Percentiles rank a stretch among this genome's conserved stretches.
Conservation (phyloP, 2,329 filamentous ascomycete species). For the Pseudocercospora fuligena region DNA sequence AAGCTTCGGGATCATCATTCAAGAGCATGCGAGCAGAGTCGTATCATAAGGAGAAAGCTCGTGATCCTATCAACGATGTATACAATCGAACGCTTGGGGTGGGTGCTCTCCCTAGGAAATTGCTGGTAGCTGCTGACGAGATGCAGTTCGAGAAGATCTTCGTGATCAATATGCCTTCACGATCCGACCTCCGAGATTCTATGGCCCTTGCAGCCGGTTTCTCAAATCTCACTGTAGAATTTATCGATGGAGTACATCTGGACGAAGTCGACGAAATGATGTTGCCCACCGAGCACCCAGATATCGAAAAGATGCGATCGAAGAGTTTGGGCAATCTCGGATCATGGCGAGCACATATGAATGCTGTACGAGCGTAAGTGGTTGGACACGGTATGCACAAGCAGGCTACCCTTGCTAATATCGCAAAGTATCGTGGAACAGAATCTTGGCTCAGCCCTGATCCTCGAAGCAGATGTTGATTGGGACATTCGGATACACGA, state of each 20-base stretch:
- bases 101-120: not conserved
- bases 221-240: slow-evolving; percentile 52
- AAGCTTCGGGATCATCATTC: not conserved
- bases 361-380: slow-evolving; percentile 31
- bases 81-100: slow-evolving; percentile 26
- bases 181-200: slow-evolving; percentile 58
- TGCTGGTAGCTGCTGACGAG: slow-evolving; percentile 10
- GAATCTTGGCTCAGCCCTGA: slow-evolving; percentile 47
- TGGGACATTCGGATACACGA: slow-evolving; percentile 51
- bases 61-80: slow-evolving; percentile 18
- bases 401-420: slow-evolving; percentile 35
- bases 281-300: slow-evolving; percentile 38
- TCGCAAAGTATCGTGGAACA: slow-evolving; percentile 40
- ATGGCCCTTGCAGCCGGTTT: slow-evolving; percentile 55
- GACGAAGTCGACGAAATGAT: slow-evolving; percentile 47
- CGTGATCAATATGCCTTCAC: slow-evolving; percentile 57
- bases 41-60: not conserved
- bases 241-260: slow-evolving; percentile 47
- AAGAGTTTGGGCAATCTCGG: slow-evolving; percentile 24
- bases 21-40: not conserved
- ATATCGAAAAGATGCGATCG: slow-evolving; percentile 34
- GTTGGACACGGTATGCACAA: not conserved
- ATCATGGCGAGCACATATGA: slow-evolving; percentile 36
- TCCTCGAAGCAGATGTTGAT: slow-evolving; percentile 53
- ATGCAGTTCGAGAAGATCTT: slow-evolving; percentile 57